These are phyloP conservation scores for Globisporangium parvum DNA, from an alignment of 352 stramenopile species.

Conservation along the genomic window DNA sequence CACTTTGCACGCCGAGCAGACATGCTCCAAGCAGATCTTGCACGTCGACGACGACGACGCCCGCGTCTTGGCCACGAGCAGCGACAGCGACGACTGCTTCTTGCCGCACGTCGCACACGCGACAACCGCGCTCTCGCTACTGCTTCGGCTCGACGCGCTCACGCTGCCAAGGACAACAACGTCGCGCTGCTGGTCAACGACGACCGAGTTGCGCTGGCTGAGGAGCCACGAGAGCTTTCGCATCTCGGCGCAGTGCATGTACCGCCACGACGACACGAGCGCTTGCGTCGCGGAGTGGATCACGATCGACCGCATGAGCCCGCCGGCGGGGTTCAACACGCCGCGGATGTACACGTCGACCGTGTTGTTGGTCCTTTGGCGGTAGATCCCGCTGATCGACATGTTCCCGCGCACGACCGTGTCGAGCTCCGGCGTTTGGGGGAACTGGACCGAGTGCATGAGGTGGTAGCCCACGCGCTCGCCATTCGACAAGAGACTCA, in stretches of 20 bases:
- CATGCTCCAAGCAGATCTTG: constrained; percentile 26
- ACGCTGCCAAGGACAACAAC: too few species aligned
- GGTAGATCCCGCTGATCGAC: constrained; percentile 48
- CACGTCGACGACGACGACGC: too few species aligned
- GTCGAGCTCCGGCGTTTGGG: constrained; percentile 28
- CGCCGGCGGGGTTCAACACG: constrained; percentile 24
- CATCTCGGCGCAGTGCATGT: constrained; percentile 48
- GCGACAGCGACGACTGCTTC: constrained; percentile 16
- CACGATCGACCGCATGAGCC: constrained; percentile 30
- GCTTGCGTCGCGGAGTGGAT: constrained; percentile 24
- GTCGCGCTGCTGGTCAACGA: too few species aligned
- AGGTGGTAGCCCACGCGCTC: constrained; percentile 15
- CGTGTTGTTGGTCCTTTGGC: constrained; percentile 29
- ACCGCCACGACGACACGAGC: constrained; percentile 25
- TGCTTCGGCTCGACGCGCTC: too few species aligned
- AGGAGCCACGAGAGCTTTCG: constrained; percentile 63
- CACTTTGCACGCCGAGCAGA: constrained; percentile 30
- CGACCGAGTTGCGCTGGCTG: too few species aligned
- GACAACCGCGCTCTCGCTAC: too few species aligned
- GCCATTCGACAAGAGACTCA: constrained; percentile 10
- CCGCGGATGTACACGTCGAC: constrained; percentile 49
- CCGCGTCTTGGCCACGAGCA: too few species aligned
- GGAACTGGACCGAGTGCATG: constrained; percentile 59
- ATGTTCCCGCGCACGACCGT: constrained; percentile 36
- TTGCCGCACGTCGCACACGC: constrained; percentile 27